Conservation (phyloP, 306 rosid species). For the Hylodesmum podocarpum region DNA sequence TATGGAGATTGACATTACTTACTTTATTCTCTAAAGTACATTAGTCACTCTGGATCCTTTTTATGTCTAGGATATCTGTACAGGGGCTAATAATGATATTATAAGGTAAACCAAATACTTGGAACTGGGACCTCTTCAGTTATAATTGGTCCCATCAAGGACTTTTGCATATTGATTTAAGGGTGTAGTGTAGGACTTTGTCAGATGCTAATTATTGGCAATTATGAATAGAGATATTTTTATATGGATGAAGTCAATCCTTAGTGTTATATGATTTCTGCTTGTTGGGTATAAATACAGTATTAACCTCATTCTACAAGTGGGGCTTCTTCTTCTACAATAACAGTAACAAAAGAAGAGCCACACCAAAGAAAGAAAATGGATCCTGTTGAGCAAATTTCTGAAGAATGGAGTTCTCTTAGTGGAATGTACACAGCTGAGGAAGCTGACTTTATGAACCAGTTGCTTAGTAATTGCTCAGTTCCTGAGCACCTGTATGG, state of each 20-base stretch:
- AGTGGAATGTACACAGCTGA: conserved; percentile 54
- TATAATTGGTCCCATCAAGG: conserved; percentile 32
- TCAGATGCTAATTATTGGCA: conserved; percentile 47
- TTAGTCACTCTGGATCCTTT: no score
- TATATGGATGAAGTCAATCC: conserved; percentile 29
- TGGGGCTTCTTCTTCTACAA: conserved; percentile 20
- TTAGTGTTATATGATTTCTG: not conserved
- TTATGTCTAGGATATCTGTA: not conserved
- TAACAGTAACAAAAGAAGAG: not conserved
- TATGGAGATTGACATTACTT: no score
- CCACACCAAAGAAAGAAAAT: conserved; percentile 23
- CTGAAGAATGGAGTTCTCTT: conserved; percentile 65
- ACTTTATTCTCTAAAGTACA: no score
- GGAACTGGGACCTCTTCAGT: conserved; percentile 38
- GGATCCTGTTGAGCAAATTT: conserved; percentile 50
- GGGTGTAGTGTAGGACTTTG: conserved; percentile 23
- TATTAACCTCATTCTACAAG: conserved; percentile 9
- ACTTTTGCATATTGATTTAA: conserved; percentile 19
- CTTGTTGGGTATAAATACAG: conserved; percentile 45
- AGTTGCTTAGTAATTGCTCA: conserved; percentile 40
- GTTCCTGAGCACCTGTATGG: conserved; percentile 12
- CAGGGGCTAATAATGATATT: not conserved
- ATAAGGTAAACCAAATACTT: not conserved
- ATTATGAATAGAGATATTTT: conserved; percentile 22
- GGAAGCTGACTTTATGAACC: conserved; percentile 63